These are phyloP conservation scores for Apiotrichum gracile DNA, from an alignment of 1,284 basidiomycete genomes.

Conservation along the genomic window DNA sequence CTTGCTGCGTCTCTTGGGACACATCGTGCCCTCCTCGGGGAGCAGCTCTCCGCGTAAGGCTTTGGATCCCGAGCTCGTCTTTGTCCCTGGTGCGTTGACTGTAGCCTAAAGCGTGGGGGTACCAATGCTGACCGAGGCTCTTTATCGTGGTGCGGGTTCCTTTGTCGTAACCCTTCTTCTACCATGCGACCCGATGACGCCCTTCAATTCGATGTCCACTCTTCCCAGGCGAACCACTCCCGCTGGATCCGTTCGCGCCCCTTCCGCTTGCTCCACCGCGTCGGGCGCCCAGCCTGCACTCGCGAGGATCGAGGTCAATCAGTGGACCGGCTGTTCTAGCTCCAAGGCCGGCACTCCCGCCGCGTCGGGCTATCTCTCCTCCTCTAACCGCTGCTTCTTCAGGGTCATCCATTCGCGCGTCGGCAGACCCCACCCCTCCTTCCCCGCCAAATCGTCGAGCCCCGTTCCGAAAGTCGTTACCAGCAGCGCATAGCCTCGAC, in stretches of 20 bases:
- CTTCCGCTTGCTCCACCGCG: conserved; percentile 10
- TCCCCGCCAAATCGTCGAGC: background rate
- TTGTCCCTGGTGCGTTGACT: conserved; percentile 12
- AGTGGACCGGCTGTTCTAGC: background rate
- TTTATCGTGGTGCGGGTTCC: background rate
- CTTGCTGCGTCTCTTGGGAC: conserved; percentile 15
- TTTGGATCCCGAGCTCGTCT: conserved; percentile 15
- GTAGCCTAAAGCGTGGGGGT: background rate
- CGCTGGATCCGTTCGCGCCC: conserved; percentile 4
- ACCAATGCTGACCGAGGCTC: background rate
- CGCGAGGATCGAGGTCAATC: background rate
- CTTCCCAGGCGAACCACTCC: conserved; percentile 15
- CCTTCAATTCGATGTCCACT: background rate
- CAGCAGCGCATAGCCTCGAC: conserved; percentile 4
- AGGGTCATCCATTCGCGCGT: background rate
- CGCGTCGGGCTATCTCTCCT: background rate
- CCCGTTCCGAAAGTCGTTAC: background rate
- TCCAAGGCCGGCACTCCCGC: conserved; percentile 1
- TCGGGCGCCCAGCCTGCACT: background rate
- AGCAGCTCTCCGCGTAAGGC: background rate
- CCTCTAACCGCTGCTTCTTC: background rate
- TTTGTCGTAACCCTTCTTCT: background rate
- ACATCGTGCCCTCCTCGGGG: background rate
- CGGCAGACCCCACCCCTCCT: background rate
- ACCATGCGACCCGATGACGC: background rate